Base-by-base conservation (phyloP, 192 early-diverging fungal genomes). In the Rhizophlyctis rosea region DNA sequence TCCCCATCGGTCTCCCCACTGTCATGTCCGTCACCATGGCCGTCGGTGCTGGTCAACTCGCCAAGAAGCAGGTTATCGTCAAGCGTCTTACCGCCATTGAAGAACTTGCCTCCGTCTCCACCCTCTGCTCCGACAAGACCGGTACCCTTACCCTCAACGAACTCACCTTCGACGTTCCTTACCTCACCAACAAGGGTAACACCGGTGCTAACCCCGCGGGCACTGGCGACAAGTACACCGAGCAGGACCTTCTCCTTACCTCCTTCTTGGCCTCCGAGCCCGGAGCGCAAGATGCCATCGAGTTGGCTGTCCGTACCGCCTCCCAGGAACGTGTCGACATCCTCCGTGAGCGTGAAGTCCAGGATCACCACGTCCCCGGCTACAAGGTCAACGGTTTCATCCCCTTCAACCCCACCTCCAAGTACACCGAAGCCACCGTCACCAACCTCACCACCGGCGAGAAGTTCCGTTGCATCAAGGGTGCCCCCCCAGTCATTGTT, bases 1-100 rank as follows among this genome's bases (percentile, higher is more conserved):
- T 95, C 58, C 93, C 93, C 25, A 88, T 94, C 11, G 93, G 93
- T 73, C 85, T 96, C 25, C 94, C 92, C 18, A 92, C 94, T 0
- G 91, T 96, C 48, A 86, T 94, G 84, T 86, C 91, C 16, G 92
- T 95, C 25, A 96, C 94, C 48, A 94, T 96, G 92, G 94, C 94
- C 3, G 85, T 96, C 31, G 93, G 93, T 51, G 91, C 92, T 39
- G 78, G 83, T 58, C 83, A 91, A 73, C 78, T 96, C 27, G 91
- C 93, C n/a, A 78, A 83, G 7, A 91, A 93, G 71, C 69, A 94
- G 69, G 93, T 93, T 60, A 95, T 95, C 77, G 88, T 91, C 66
- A 93, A 95, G 75, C 90, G 93, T 50, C 78, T 95, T 21, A 90
- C 93, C n/a, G 91, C 93, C 2, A 91, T 95, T 18, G 93, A 95